Base-by-base conservation (phyloP, 2,329 filamentous ascomycete genomes). In the Xylariales sp. region DNA sequence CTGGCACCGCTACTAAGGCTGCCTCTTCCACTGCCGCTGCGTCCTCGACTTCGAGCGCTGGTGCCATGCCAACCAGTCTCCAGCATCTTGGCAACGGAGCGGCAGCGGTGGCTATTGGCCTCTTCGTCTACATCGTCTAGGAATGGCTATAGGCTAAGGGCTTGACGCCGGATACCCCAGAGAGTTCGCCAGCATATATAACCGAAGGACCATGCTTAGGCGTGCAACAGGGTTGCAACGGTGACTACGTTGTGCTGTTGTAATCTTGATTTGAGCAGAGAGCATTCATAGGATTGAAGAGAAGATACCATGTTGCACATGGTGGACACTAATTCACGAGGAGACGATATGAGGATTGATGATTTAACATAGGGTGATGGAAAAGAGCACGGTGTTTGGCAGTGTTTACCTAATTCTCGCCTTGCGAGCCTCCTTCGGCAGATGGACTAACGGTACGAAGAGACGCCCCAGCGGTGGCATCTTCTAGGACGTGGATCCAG, bases 121-220 rank as follows among this genome's bases (percentile, higher is more conserved):
- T 78, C 32, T 59, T 78, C 46, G 75, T 74, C 49, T 73, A 71
- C 51, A 57, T 76, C 49, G 56, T 78, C 54, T 77, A 69, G 50
- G 32, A n/a, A 15, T 22, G 24, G 29, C 15, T 47, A 22, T 49
- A 28, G 14, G 38, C 11, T 14, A 11, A 10, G 32, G 14, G 15
- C 4, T 14, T 8, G 11, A 20, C 21, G 14, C 1, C 4, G 15
- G 18, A 27, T 27, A 14, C 11, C 36, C 15, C 24, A 21, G 28
- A 31, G 15, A 20, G 25, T 14, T 38, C 24, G 25, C 36, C 25
- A 24, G 19, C 32, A 29, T 22, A 31, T 15, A 20, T 32, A 27
- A 33, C 31, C 31, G 24, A 44, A 22, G n/a, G 22, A n/a, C 31
- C 39, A 29, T 35, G 39, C 31, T 20, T 28, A 31, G 18, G 31